Evolutionary conservation across 352 stramenopile species (phyloP), one percentile per base, ranked within the genome.

Genomic region (Pythium scleroteichum): DNA sequence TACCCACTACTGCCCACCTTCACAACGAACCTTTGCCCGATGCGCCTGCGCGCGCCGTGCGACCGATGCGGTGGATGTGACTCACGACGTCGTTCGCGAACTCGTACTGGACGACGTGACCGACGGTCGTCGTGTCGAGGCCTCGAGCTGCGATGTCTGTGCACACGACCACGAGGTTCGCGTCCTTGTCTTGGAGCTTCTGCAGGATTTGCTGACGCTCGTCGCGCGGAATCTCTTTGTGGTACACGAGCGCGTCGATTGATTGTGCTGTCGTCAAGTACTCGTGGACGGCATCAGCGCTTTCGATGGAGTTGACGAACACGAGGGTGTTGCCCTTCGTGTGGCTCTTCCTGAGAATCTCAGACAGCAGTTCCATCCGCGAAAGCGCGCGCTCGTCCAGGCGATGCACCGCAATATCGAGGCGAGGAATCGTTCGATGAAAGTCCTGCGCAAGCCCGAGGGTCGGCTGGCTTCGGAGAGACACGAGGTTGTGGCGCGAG

Each of bases 71-170:
- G 56, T 94, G 85, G 42, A 94, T 70, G 45, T 90, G 87, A 55
- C 78, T 90, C 56, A 94, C 81, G n/a, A 90, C 77, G 56, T 94
- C 81, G 53, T 67, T 81, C 10, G 85, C 85, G 53, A 91, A 94
- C 58, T 94, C 85, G 56, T 86, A 90, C 66, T 94, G 85, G 0
- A 94, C 68, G 38, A 94, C 85, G 52, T 94, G 82, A 4, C 65
- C 47, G 50, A 93, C 83, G 47, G 79, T 76, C 16, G 73, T 88
- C 6, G 82, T 91, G 48, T 94, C 85, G 2, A 94, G 70, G 0
- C 85, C 85, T 22, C 82, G 71, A 16, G 85, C 82, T 0, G 82
- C 85, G 27, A 94, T 92, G 57, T 94, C 85, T 4, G 85, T 94
- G 51, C 80, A 90, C 17, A 92, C 72, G 2, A 92, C 74, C 2